Evolutionary conservation across 1,139 yeast genomes (phyloP).

Genomic region (Suhomyces atakaporum): DNA sequence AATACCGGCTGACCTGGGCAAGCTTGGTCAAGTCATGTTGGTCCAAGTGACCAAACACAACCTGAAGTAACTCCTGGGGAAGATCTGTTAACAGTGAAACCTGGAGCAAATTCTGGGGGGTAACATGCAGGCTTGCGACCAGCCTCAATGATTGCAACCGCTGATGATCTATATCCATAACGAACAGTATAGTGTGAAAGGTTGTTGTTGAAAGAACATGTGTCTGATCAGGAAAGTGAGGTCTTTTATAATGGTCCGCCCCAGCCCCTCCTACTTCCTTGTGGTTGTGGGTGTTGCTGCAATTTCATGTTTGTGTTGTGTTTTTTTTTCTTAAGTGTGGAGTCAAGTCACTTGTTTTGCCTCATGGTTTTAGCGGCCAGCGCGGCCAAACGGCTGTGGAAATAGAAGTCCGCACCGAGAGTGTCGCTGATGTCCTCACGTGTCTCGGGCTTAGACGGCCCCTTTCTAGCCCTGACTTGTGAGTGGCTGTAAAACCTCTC

Average conservation of each 20-base stretch:
- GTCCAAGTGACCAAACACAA: slow-evolving; percentile 16
- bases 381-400: slow-evolving; percentile 7
- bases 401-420: not conserved
- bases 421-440: not conserved
- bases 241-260: too few relatives aligned
- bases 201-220: too few relatives aligned
- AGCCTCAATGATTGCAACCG: not conserved
- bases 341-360: slow-evolving; percentile 7
- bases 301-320: slow-evolving; percentile 1
- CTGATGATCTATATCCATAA: not conserved
- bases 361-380: slow-evolving; percentile 11
- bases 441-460: not conserved
- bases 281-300: slow-evolving; percentile 3
- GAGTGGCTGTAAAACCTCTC: not conserved
- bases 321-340: slow-evolving; percentile 8
- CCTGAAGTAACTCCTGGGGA: slow-evolving; percentile 16
- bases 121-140: slow-evolving; percentile 1
- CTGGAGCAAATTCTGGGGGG: slow-evolving; percentile 6
- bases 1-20: slow-evolving; percentile 16
- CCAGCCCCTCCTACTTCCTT: too few relatives aligned
- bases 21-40: slow-evolving; percentile 19
- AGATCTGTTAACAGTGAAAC: slow-evolving; percentile 7
- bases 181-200: too few relatives aligned
- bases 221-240: too few relatives aligned
- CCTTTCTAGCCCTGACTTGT: not conserved